Evolutionary conservation across 2,329 filamentous ascomycete genomes (phyloP), one percentile per base, ranked within the genome.

Genomic region (Cephalotrichum gorgonifer): DNA sequence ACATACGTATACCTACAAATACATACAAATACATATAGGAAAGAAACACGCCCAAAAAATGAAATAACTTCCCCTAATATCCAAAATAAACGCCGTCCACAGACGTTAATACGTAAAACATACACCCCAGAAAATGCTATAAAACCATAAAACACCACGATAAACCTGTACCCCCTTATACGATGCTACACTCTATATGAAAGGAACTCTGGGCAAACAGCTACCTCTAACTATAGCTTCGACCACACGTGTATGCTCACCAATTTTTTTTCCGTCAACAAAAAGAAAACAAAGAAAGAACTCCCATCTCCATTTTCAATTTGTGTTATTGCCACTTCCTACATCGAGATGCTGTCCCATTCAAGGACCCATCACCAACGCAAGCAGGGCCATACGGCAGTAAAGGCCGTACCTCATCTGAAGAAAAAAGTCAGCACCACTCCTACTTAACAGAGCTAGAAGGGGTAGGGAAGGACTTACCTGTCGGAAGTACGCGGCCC

Each of bases 401-500:
- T 96, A 97, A 60, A 98, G 79, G 59, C 93, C 93, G 71, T 97
- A 96, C 70, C 85, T 82, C 91, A 96, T 96, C 90, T 96, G 61
- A 51, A 43, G 14, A 51, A 55, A 27, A 42, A 44, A 26, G 63
- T 82, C 66, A 80, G 73, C 56, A 55, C 4, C 25, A n/a, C n/a
- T n/a, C n/a, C n/a, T n/a, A n/a, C n/a, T n/a, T n/a, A n/a, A 20
- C 22, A 5, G 22, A 25, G 15, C 15, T n/a, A 33, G 23, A 48
- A 23, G 12, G 22, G 15, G 22, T 4, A 27, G 41, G 12, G 41
- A 43, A 14, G 8, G 6, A 17, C 86, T 81, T 71, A 95, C 91
- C 86, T 98, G 93, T 86, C 93, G 83, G 72, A 98, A 98, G 74
- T 98, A 98, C 50, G 93, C 91, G 51, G 93, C 93, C 58, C 93